Percentiles rank a stretch among this genome's conserved stretches.
Conservation (phyloP, 495 filamentous ascomycete genomes). For the Darksidea phi region DNA sequence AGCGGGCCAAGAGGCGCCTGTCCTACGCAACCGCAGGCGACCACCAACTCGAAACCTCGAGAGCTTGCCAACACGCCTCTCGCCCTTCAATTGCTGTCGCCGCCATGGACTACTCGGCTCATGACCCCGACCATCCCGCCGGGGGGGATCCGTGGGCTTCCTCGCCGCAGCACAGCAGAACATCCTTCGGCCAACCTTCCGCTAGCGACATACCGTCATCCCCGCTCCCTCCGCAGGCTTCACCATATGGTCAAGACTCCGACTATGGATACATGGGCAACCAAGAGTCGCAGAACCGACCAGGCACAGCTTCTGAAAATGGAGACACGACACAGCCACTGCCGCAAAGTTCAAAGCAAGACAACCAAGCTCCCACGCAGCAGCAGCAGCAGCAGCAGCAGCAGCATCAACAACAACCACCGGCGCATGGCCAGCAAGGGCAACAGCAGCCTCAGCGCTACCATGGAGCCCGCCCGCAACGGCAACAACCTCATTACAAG, state of each 20-base stretch:
- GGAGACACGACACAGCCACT: conserved; percentile 45
- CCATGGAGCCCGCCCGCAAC: conserved; percentile 44
- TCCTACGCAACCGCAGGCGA: conserved; percentile 2
- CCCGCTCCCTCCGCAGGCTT: conserved; percentile 46
- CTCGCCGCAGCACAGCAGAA: conserved; percentile 64
- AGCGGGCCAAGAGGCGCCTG: conserved; percentile 10
- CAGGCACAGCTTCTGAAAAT: conserved; percentile 34
- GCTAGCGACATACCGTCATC: conserved; percentile 57
- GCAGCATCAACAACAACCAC: conserved; percentile 41
- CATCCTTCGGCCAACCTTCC: conserved; percentile 52
- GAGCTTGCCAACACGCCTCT: conserved; percentile 2
- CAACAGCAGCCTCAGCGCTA: conserved; percentile 51
- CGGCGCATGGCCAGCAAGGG: conserved; percentile 44
- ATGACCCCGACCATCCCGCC: conserved; percentile 68
- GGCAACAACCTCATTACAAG: conserved; percentile 65
- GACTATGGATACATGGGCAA: conserved; percentile 33
- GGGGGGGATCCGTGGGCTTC: conserved; percentile 77
- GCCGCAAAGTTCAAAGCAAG: conserved; percentile 46
- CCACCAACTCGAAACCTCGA: background rate
- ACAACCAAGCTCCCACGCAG: conserved; percentile 49
- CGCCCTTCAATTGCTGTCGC: conserved; percentile 18
- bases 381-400: conserved; percentile 43
- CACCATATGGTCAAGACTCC: conserved; percentile 45
- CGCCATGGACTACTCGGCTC: conserved; percentile 79
- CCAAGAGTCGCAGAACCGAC: conserved; percentile 25